Evolutionary conservation across 495 filamentous ascomycete species (phyloP).

Genomic region (Durotheca rogersii): DNA sequence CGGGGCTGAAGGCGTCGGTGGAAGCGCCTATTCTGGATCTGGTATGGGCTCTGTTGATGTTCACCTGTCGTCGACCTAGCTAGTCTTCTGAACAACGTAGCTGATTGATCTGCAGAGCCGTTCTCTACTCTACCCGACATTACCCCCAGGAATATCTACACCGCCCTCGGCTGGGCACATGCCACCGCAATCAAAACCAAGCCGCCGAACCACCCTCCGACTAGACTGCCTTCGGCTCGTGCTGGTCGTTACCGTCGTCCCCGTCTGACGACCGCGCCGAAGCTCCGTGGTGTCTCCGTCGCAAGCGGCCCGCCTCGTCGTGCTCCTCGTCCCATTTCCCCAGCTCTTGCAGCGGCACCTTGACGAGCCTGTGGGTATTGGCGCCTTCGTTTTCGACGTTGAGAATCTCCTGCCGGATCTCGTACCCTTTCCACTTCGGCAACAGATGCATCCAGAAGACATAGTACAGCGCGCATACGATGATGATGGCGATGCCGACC

Average conservation of each 20-base stretch:
- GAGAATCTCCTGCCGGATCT: constrained; percentile 55
- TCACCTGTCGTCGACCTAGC: too few species aligned
- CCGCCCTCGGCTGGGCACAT: too few species aligned
- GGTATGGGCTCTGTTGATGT: too few species aligned
- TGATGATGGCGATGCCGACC: constrained; percentile 54
- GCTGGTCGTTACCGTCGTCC: not conserved
- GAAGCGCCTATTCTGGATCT: too few species aligned
- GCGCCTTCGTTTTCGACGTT: constrained; percentile 47
- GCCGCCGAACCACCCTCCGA: too few species aligned
- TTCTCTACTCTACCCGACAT: too few species aligned
- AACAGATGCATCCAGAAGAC: constrained; percentile 56
- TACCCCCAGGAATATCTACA: too few species aligned
- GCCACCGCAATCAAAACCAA: too few species aligned
- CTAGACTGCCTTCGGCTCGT: constrained; percentile 2
- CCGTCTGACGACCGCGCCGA: constrained; percentile 3
- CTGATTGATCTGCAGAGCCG: too few species aligned
- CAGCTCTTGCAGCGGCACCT: constrained; percentile 52
- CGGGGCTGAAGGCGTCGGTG: too few species aligned
- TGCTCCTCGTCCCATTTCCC: constrained; percentile 56
- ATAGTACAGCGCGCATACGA: constrained; percentile 57
- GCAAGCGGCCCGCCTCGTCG: constrained; percentile 51
- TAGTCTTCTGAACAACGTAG: too few species aligned
- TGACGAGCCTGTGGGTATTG: constrained; percentile 54
- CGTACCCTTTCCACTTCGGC: constrained; percentile 52
- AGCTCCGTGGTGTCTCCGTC: constrained; percentile 10